Base-by-base conservation (phyloP, 306 rosid species). In the Cucurbita maxima region DNA sequence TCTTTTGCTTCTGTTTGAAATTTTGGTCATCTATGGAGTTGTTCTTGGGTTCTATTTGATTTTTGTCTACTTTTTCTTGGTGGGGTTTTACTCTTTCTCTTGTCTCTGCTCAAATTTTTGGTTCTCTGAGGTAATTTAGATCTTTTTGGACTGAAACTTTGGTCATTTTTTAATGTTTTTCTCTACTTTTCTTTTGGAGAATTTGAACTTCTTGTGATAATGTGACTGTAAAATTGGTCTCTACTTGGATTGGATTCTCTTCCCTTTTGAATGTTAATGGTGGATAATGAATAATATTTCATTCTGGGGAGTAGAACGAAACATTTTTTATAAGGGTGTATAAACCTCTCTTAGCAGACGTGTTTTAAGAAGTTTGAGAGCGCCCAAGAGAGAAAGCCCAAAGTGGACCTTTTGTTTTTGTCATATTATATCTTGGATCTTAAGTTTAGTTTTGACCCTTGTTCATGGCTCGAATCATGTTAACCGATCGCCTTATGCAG, bases 401-500 rank as follows among this genome's bases (percentile, higher is more conserved):
- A 25, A 25, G 30, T 25, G 25, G 25, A 22, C 25, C 30, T 25
- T 25, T 25, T 25, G 30, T 25, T 25, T 25, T 25, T 2, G 30
- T 25, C 30, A 1, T 63, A 10, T 40, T 63, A 41, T 41, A 2
- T 63, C 15, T 40, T 63, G 51, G 71, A 63, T 63, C 70, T 63
- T 9, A 63, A 63, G 2, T 18, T 4, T n/a, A 9, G 71, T n/a
- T 37, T 61, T 61, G 6, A 16, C 41, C 14, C 13, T 37, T 0
- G 51, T 5, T 6, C 30, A 8, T 1, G 48, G 30, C 15, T 40
- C 34, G 51, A 63, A 63, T 7, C 10, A 34, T 18, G 1, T 53
- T 41, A 45, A 13, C 10, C 9, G 11, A 36, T 53, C 79, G 50
- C 48, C 64, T 69, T 69, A 10, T 83, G 94, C 94, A 90, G 98